Base-by-base conservation (phyloP, 305 asterid genomes). In the Fraxinus floribunda region DNA sequence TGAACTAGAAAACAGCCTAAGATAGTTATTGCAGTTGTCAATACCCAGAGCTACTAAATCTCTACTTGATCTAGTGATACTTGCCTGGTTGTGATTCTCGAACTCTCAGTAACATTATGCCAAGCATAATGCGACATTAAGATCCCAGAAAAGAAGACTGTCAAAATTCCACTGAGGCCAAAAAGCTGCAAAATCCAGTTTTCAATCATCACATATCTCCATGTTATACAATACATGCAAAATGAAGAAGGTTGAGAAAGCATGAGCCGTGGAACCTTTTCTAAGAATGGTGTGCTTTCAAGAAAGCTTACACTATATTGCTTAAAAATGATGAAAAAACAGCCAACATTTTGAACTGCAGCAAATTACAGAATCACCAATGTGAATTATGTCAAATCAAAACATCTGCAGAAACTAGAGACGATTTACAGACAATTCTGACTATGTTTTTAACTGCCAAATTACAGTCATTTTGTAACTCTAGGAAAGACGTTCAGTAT, bases 51-150 rank as follows among this genome's bases (percentile, higher is more conserved):
- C 36, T 11, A 75, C 57, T 79, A 83, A 57, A 64, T 18, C 20
- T 79, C 78, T 34, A 68, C 30, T 68, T 38, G 82, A 38, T 41
- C 18, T 44, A 46, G 32, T 76, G 60, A 46, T 60, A 84, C 90
- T 49, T 87, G 91, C 98, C 87, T 85, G 68, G 98, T 93, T 4
- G 98, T 95, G 87, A 90, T 88, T 84, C 92, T 94, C 78, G 99
- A 95, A 88, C 91, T 86, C 57, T 95, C 98, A 0, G 95, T 91
- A 83, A 94, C 94, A 75, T 94, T 95, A 86, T 95, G 96, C 99
- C 98, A 95, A 55, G 98, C 97, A 81, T 95, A 95, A 87, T 95
- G 99, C 15, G 97, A 93, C 99, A 95, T 95, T 84, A 93, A 87
- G 76, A 95, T 89, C 85, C 99, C 98, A 71, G 88, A 81, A 82